Evolutionary conservation across 108 stramenopile genomes (phyloP).

Genomic region (Aurantiochytrium sp.): DNA sequence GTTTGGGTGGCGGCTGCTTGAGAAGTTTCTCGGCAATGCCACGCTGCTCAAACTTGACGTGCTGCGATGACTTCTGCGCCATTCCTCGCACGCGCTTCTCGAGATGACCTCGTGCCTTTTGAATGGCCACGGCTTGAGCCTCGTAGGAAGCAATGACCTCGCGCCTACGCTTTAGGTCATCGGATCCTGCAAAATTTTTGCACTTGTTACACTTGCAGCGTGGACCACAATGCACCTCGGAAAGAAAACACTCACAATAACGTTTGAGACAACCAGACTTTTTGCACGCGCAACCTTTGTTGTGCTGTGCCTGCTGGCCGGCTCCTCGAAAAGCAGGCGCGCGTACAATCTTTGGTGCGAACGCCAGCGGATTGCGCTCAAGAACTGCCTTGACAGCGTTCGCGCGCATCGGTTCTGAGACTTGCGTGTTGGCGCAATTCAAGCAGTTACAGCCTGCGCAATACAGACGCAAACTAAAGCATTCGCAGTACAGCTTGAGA

Average conservation of each 20-base stretch:
- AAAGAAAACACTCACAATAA: constrained; percentile 87
- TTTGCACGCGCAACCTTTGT: constrained; percentile 85
- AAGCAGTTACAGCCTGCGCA: not conserved
- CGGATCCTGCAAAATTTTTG: not conserved
- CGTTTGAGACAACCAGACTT: constrained; percentile 87
- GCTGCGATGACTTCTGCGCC: no score
- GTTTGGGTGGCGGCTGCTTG: not conserved
- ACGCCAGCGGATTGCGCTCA: not conserved
- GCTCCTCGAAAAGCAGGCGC: not conserved
- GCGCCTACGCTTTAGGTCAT: not conserved
- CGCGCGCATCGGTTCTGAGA: not conserved
- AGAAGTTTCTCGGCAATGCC: not conserved
- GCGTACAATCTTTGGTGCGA: not conserved
- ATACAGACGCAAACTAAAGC: constrained; percentile 13
- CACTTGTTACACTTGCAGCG: constrained; percentile 72
- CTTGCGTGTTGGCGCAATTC: not conserved
- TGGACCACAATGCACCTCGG: constrained; percentile 63
- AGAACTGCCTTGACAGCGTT: not conserved
- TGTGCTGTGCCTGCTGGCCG: constrained; percentile 36
- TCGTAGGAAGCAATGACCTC: not conserved
- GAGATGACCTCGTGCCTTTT: not conserved
- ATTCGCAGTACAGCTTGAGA: constrained; percentile 47
- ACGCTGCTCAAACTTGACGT: not conserved
- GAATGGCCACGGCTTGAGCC: not conserved
- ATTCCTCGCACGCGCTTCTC: not conserved